A percentile compares a stretch with the other conserved stretches of the same genome.
Evolutionary conservation across 2,329 filamentous ascomycete genomes (phyloP).

Genomic region (Penicillium occitanis): DNA sequence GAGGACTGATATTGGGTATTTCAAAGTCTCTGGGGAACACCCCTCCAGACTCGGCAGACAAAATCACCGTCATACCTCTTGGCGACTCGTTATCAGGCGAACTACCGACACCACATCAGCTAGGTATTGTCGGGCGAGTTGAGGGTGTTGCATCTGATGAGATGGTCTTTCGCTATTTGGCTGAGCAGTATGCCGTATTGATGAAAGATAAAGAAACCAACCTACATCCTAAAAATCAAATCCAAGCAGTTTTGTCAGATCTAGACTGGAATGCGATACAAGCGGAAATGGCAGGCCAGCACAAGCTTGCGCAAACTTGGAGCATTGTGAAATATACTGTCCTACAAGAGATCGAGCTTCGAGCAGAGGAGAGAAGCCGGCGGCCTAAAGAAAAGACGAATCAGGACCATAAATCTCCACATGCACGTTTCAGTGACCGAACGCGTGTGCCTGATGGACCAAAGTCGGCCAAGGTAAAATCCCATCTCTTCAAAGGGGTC

Average conservation of each 20-base stretch:
- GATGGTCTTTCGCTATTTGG: constrained; percentile 44
- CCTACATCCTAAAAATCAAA: constrained; percentile 27
- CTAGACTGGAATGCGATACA: constrained; percentile 57
- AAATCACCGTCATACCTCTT: constrained; percentile 51
- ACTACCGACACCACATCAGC: constrained; percentile 44
- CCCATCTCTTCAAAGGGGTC: constrained; percentile 45
- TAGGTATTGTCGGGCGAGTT: constrained; percentile 52
- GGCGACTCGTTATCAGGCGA: constrained; percentile 51
- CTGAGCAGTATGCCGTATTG: constrained; percentile 44
- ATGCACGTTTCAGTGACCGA: constrained; percentile 31
- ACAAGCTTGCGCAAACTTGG: constrained; percentile 60
- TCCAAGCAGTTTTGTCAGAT: constrained; percentile 41
- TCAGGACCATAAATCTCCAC: constrained; percentile 32
- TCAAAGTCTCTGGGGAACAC: constrained; percentile 56
- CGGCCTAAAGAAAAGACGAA: constrained; percentile 26
- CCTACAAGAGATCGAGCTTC: constrained; percentile 49
- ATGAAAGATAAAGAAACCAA: constrained; percentile 31
- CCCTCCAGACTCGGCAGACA: constrained; percentile 51
- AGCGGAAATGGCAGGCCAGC: constrained; percentile 51
- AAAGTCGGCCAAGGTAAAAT: constrained; percentile 42
- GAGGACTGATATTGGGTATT: constrained; percentile 48
- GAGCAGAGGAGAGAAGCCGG: constrained; percentile 36
- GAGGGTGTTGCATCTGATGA: constrained; percentile 48
- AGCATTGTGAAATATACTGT: constrained; percentile 55
- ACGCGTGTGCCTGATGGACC: constrained; percentile 32